Evolutionary conservation across 148 eudicot species (phyloP), one percentile per base, ranked within the genome.

Genomic region (Vaccinium vitisidaea): DNA sequence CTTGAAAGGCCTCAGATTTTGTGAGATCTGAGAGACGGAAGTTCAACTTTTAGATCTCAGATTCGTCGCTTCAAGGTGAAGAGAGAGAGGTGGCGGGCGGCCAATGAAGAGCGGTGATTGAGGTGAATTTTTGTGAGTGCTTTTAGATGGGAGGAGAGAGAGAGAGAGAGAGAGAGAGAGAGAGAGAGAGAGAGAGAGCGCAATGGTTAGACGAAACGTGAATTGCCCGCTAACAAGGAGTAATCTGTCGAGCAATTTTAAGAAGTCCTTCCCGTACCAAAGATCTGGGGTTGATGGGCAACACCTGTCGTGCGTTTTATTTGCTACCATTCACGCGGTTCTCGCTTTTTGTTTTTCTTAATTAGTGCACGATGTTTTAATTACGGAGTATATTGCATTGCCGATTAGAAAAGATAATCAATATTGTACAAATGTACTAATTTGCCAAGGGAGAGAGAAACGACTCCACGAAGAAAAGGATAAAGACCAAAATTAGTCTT

Each of bases 21-120:
- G 39, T 1, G 76, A 82, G 84, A 82, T 82, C 84, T 69, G 54
- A n/a, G 30, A 43, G 3, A 54, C 27, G 4, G 50, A 58, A 56
- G 75, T 79, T 55, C 53, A 25, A 48, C 25, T 4, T 23, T 58
- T 56, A 58, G 48, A 69, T 83, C 55, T 36, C 53, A n/a, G 65
- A 75, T 69, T 75, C 54, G 53, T 83, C 71, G 58, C 80, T 48
- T 83, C 2, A 30, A 74, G 27, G 53, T 13, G 39, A 46, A 75
- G 85, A 58, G 48, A 55, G 25, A 46, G 80, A 23, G 39, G 16
- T 61, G 9, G 82, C 16, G 49, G 67, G 80, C 4, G 61, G 81
- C 23, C 15, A 54, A 32, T 55, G 69, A 56, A 36, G 82, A 80
- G 4, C 52, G 82, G 43, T 21, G 70, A 80, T 54, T 58, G 69